Evolutionary conservation across 2,329 filamentous ascomycete genomes (phyloP).

Genomic region (Rhynchosporium secalis): DNA sequence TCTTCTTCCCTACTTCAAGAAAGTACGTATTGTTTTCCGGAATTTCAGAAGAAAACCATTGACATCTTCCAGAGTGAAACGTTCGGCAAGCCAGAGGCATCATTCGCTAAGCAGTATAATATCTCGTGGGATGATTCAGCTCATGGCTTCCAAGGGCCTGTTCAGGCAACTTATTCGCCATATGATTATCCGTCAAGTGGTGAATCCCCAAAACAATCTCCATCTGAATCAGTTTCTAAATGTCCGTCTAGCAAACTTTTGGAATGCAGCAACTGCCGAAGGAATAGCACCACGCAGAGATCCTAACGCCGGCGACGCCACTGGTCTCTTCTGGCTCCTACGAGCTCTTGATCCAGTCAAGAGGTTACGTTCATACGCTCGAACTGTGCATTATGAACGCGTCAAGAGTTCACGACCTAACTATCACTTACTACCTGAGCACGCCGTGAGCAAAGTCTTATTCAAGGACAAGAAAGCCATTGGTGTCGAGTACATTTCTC

Average conservation of each 20-base stretch:
- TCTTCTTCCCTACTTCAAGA: slow-evolving; percentile 54
- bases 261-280: slow-evolving; percentile 10
- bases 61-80: slow-evolving; percentile 38
- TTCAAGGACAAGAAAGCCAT: slow-evolving; percentile 20
- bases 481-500: slow-evolving; percentile 10
- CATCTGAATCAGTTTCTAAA: neutral
- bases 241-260: slow-evolving; percentile 16
- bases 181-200: slow-evolving; percentile 16
- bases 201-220: neutral
- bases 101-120: slow-evolving; percentile 40
- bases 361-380: slow-evolving; percentile 42
- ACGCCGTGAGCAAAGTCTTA: slow-evolving; percentile 53
- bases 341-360: slow-evolving; percentile 19
- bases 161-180: slow-evolving; percentile 44
- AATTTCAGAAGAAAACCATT: neutral
- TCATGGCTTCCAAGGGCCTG: slow-evolving; percentile 54
- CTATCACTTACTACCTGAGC: slow-evolving; percentile 56
- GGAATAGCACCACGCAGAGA: slow-evolving; percentile 17
- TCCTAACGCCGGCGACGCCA: slow-evolving; percentile 16
- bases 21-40: slow-evolving; percentile 13
- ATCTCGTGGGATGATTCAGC: slow-evolving; percentile 39
- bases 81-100: slow-evolving; percentile 39
- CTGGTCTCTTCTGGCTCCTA: slow-evolving; percentile 22
- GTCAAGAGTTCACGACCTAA: slow-evolving; percentile 43
- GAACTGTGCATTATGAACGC: slow-evolving; percentile 43